A percentile compares a stretch with the other conserved stretches of the same genome.
Conservation (phyloP, 495 filamentous ascomycete species). For the Annulohypoxylon nitens region DNA sequence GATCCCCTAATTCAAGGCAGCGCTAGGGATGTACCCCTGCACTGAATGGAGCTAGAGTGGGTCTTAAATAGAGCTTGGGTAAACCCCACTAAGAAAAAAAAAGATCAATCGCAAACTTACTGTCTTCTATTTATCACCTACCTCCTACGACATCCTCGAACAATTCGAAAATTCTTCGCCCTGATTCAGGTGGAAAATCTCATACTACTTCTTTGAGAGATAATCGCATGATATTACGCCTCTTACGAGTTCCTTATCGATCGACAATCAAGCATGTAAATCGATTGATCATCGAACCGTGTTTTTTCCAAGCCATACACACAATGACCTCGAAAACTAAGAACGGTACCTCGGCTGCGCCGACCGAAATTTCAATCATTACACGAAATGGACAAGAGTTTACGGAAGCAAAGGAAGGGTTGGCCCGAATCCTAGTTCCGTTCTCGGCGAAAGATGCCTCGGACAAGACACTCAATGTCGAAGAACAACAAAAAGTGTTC, state of each 20-base stretch:
- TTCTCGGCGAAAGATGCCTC: conserved; percentile 48
- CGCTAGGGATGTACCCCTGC: conserved; percentile 19
- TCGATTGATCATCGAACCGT: conserved; percentile 12
- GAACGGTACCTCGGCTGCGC: conserved; percentile 41
- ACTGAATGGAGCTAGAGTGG: conserved; percentile 27
- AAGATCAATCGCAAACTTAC: not conserved
- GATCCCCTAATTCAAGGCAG: not conserved
- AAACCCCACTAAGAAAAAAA: conserved; percentile 9
- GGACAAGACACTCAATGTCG: conserved; percentile 47
- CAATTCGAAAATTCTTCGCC: no score
- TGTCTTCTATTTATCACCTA: not conserved
- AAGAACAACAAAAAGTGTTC: conserved; percentile 82
- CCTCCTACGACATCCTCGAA: not conserved
- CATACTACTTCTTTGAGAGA: not conserved
- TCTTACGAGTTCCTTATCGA: conserved; percentile 9
- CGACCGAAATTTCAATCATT: conserved; percentile 53
- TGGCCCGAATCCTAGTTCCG: conserved; percentile 62
- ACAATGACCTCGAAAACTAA: conserved; percentile 37
- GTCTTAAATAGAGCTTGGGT: not conserved
- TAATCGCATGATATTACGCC: conserved; percentile 37
- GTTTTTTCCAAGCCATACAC: conserved; percentile 35
- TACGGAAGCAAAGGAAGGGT: conserved; percentile 60
- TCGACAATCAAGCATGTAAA: conserved; percentile 34
- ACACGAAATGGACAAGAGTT: conserved; percentile 56
- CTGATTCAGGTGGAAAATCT: not conserved